These are phyloP conservation scores for Pichia sp. DNA, from an alignment of 1,139 yeast species.

Conservation along the genomic window DNA sequence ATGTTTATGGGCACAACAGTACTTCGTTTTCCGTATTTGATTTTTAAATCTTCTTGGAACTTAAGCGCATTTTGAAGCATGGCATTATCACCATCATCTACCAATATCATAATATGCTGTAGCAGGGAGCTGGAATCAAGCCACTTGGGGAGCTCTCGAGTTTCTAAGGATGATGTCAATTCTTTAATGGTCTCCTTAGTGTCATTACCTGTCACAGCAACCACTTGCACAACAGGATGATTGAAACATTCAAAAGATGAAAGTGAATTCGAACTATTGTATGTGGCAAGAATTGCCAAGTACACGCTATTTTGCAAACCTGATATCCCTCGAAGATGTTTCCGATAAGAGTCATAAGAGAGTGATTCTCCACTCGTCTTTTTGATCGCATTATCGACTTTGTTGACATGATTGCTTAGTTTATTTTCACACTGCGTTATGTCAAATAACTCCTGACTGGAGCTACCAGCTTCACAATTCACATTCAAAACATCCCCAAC, in stretches of 20 bases:
- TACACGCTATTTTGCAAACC: conserved; percentile 42
- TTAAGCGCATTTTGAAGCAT: conserved; percentile 27
- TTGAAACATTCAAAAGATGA: conserved; percentile 85
- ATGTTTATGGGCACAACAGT: conserved; percentile 16
- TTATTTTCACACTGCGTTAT: conserved; percentile 11
- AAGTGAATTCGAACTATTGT: conserved; percentile 51
- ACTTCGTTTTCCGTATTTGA: conserved; percentile 17
- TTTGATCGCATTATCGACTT: conserved; percentile 13
- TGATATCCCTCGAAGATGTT: conserved; percentile 2
- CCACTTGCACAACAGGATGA: conserved; percentile 78
- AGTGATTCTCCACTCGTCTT: not conserved
- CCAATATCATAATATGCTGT: conserved; percentile 36
- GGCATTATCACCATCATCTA: conserved; percentile 28
- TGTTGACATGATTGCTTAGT: conserved; percentile 18
- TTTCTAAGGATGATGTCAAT: conserved; percentile 38
- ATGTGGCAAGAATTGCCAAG: conserved; percentile 49
- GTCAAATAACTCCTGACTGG: conserved; percentile 19
- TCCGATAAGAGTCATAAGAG: conserved; percentile 1
- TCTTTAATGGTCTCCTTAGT: conserved; percentile 35
- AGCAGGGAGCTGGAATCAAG: conserved; percentile 53
- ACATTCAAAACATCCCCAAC: conserved; percentile 7
- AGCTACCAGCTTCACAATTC: not conserved
- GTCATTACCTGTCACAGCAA: conserved; percentile 52
- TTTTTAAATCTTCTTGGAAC: conserved; percentile 30
- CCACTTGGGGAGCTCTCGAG: conserved; percentile 46